Conservation (phyloP, 2,329 filamentous ascomycete species). For the Colletotrichum sublineola region DNA sequence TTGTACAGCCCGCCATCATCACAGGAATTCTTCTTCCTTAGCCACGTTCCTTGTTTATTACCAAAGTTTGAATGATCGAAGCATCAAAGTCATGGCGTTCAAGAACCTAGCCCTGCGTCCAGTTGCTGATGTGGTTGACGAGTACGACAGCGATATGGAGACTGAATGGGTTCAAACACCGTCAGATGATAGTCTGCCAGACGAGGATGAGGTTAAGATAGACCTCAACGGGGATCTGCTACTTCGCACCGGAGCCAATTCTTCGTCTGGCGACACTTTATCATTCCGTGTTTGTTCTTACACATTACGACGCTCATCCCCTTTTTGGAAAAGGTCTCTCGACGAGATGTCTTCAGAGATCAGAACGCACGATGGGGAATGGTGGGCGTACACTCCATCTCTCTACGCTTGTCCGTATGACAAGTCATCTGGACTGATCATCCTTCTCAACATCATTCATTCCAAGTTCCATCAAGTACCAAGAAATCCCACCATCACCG, state of each 20-base stretch:
- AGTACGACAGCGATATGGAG: conserved; percentile 30
- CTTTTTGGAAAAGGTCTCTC: conserved; percentile 32
- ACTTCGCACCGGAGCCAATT: not conserved
- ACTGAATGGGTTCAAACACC: conserved; percentile 32
- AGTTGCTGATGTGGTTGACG: not conserved
- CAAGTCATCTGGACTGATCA: conserved; percentile 23
- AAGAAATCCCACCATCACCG: not conserved
- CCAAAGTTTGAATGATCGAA: not conserved
- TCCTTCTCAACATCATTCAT: conserved; percentile 37
- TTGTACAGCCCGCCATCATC: not conserved
- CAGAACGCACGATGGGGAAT: not conserved
- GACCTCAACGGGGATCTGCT: conserved; percentile 29
- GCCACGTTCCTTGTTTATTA: not conserved
- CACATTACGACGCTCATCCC: conserved; percentile 29
- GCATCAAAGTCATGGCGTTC: conserved; percentile 10
- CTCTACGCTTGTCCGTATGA: conserved; percentile 27
- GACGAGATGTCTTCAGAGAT: conserved; percentile 5
- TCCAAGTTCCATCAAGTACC: conserved; percentile 20
- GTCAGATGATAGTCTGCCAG: conserved; percentile 15
- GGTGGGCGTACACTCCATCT: conserved; percentile 21
- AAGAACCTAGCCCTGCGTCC: conserved; percentile 16
- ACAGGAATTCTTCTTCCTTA: not conserved
- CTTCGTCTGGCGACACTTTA: conserved; percentile 10
- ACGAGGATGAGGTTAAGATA: conserved; percentile 27
- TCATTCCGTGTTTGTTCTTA: conserved; percentile 31